Evolutionary conservation across 306 rosid genomes (phyloP), one percentile per base, ranked within the genome.

Genomic region (Lotus japonicus): DNA sequence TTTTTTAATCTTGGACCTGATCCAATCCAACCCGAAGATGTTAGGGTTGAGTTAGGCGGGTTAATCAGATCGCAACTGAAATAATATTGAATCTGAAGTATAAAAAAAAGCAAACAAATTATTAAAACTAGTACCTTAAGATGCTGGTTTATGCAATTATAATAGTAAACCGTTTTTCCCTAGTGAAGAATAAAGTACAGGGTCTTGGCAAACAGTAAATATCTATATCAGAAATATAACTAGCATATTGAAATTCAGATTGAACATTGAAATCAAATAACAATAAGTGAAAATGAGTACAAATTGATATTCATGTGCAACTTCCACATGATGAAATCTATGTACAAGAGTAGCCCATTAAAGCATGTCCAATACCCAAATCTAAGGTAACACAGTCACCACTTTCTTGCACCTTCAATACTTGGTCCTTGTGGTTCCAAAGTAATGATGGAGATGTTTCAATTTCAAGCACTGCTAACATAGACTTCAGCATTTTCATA

Each of bases 381-480:
- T 50, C 16, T 38, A 31, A 58, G 53, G 12, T 18, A 62, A 16
- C 35, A 68, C 14, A 46, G 31, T 39, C 56, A 51, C 38, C 28
- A 33, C 2, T 66, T 75, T 18, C 54, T 82, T 43, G 50, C 42
- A 46, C 15, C 33, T 71, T 51, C 0, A 65, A 63, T 14, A 58
- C 39, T 44, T 21, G 39, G 59, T 58, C 50, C 35, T 59, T 71
- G 7, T 31, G 36, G 36, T 67, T 52, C 71, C 18, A 19, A 64
- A 38, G 38, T 36, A 26, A 38, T 11, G 17, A 18, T 16, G 19
- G 21, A 43, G 33, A n/a, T 6, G 15, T 9, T 45, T 67, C 70
- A 92, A 73, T 9, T 45, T 67, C 70, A 92, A 73, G 81, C 78
- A 76, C 71, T 79, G 85, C 84, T 81, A 59, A 87, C 42, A 49